Evolutionary conservation across 2,329 filamentous ascomycete genomes (phyloP).

Genomic region (Venturia oleaginea): DNA sequence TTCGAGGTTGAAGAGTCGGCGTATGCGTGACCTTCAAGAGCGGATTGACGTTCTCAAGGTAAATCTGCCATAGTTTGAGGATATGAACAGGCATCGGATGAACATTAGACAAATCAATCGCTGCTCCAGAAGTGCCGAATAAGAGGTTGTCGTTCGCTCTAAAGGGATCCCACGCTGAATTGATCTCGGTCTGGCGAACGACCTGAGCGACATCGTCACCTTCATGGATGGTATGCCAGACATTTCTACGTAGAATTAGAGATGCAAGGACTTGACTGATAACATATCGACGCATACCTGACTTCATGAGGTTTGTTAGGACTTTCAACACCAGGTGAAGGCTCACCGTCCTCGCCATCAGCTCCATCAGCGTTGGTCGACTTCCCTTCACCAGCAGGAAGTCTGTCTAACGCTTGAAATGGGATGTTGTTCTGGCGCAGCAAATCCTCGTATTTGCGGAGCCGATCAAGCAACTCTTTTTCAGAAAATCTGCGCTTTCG

Average conservation of each 20-base stretch:
- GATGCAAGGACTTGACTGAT: conserved; percentile 18
- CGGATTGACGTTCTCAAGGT: conserved; percentile 14
- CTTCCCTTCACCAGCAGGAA: conserved; percentile 18
- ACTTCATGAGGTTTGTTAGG: conserved; percentile 25
- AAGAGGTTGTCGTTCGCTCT: conserved; percentile 39
- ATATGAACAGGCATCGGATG: conserved; percentile 59
- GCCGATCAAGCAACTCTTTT: conserved; percentile 58
- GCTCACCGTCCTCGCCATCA: conserved; percentile 15
- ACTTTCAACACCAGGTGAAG: conserved; percentile 36
- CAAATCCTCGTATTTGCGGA: conserved; percentile 59
- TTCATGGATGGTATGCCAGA: conserved; percentile 20
- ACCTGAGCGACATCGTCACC: conserved; percentile 27
- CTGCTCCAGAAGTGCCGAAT: conserved; percentile 37
- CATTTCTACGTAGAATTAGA: conserved; percentile 16
- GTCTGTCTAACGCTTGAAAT: conserved; percentile 55
- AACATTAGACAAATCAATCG: conserved; percentile 37
- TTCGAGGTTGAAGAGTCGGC: conserved; percentile 45
- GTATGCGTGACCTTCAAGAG: conserved; percentile 12
- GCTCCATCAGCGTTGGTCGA: conserved; percentile 15
- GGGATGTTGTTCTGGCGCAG: conserved; percentile 56
- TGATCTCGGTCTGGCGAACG: conserved; percentile 40
- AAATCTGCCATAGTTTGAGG: conserved; percentile 42
- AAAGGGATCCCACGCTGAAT: conserved; percentile 23
- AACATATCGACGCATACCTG: conserved; percentile 18
- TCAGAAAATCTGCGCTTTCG: conserved; percentile 58